Conservation (phyloP, 2,329 filamentous ascomycete species). For the Hypoxylon sp. region DNA sequence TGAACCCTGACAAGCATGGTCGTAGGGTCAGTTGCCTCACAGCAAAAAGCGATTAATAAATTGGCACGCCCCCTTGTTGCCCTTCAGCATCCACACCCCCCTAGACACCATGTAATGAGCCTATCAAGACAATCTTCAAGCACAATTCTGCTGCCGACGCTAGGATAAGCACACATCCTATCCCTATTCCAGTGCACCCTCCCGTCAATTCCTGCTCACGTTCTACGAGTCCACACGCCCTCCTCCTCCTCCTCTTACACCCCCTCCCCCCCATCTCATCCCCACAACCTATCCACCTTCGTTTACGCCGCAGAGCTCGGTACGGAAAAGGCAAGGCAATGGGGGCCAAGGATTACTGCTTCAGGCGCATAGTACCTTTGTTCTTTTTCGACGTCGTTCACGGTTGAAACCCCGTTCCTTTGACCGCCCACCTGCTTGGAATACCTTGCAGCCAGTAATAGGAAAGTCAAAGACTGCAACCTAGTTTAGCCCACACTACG, state of each 20-base stretch:
- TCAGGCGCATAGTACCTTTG: constrained; percentile 43
- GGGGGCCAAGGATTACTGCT: constrained; percentile 44
- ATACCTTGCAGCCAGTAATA: constrained; percentile 45
- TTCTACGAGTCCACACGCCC: constrained; percentile 22
- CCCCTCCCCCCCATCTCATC: constrained; percentile 1
- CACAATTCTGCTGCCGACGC: constrained; percentile 27
- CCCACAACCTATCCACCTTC: constrained; percentile 23
- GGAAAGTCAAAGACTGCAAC: constrained; percentile 44
- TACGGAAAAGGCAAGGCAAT: constrained; percentile 45
- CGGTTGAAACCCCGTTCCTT: constrained; percentile 45
- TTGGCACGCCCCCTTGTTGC: constrained; percentile 29
- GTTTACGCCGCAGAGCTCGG: constrained; percentile 35
- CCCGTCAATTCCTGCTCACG: constrained; percentile 30
- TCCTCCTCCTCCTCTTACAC: constrained; percentile 2
- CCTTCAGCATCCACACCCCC: constrained; percentile 27
- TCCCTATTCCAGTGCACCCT: constrained; percentile 33
- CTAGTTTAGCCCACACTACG: constrained; percentile 44
- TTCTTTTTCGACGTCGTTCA: constrained; percentile 43
- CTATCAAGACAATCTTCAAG: constrained; percentile 32
- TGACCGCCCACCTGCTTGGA: constrained; percentile 43
- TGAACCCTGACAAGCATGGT: no score
- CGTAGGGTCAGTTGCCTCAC: constrained; percentile 19
- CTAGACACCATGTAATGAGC: constrained; percentile 22
- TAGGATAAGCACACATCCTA: constrained; percentile 39
- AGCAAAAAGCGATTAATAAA: constrained; percentile 31